These are phyloP conservation scores for Viridothelium virens DNA, from an alignment of 495 filamentous ascomycete species.

Conservation along the genomic window DNA sequence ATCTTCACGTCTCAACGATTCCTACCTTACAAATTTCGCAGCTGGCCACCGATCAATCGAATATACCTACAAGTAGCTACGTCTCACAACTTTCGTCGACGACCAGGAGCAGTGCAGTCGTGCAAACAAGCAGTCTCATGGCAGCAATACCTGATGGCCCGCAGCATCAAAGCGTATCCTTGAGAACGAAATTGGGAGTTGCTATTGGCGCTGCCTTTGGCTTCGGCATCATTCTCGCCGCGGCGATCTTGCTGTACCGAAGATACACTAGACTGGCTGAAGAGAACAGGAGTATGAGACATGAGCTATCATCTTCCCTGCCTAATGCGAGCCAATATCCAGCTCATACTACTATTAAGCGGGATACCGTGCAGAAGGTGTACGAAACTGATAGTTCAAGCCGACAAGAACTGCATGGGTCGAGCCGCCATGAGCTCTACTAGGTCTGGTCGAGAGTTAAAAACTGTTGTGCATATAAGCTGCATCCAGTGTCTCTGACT, in stretches of 20 bases:
- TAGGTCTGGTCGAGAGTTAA: too few species aligned
- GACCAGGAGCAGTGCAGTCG: background rate
- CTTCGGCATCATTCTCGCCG: background rate
- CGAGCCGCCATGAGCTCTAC: background rate
- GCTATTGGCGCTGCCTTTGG: background rate
- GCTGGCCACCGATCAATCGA: background rate
- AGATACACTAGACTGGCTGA: background rate
- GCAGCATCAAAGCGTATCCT: background rate
- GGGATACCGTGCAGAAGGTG: background rate
- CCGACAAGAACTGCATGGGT: background rate
- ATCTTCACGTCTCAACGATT: background rate
- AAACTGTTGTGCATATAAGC: too few species aligned
- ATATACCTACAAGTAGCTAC: background rate
- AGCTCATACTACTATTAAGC: background rate
- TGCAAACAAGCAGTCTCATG: background rate
- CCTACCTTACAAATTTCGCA: background rate
- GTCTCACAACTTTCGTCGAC: background rate
- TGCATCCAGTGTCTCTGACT: too few species aligned
- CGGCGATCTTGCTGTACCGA: background rate
- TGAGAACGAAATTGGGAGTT: background rate
- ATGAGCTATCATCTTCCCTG: background rate
- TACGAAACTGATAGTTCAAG: background rate
- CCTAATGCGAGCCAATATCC: background rate
- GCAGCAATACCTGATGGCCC: background rate
- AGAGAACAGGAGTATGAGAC: background rate